phyloP scores from a whole-genome alignment of 148 eudicot species.

The Hydrangea macrophylla region DNA sequence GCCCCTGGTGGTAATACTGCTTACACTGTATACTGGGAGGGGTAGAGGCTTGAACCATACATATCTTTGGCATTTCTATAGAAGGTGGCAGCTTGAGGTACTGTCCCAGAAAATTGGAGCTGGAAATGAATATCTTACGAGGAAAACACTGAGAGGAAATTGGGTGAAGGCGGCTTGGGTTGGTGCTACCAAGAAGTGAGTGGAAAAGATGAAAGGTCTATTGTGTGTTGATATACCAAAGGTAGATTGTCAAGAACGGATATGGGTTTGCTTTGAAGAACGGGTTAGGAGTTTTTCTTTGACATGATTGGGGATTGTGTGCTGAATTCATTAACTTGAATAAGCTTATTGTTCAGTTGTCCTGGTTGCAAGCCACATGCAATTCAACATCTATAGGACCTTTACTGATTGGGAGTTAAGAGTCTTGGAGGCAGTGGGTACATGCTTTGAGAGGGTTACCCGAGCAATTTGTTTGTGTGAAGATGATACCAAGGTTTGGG shows the following conservation, averaged over 20 bases:
- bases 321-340: background rate
- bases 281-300: background rate
- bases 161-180: background rate
- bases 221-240: background rate
- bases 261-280: background rate
- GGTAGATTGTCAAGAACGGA: background rate
- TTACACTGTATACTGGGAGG: background rate
- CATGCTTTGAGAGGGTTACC: background rate
- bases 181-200: background rate
- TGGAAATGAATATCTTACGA: too few relatives aligned
- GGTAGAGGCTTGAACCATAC: background rate
- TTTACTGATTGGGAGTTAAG: background rate
- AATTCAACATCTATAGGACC: background rate
- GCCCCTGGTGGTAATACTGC: background rate
- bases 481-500: background rate
- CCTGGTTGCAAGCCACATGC: background rate
- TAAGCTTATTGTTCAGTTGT: background rate
- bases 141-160: background rate
- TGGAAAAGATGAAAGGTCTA: background rate
- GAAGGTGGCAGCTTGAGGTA: background rate
- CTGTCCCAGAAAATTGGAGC: background rate
- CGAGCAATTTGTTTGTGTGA: background rate
- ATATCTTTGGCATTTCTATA: background rate
- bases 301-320: background rate
- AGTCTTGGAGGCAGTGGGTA: background rate